phyloP scores from a whole-genome alignment of 2,329 filamentous ascomycete genomes.

The Beauveria rudraprayagi region DNA sequence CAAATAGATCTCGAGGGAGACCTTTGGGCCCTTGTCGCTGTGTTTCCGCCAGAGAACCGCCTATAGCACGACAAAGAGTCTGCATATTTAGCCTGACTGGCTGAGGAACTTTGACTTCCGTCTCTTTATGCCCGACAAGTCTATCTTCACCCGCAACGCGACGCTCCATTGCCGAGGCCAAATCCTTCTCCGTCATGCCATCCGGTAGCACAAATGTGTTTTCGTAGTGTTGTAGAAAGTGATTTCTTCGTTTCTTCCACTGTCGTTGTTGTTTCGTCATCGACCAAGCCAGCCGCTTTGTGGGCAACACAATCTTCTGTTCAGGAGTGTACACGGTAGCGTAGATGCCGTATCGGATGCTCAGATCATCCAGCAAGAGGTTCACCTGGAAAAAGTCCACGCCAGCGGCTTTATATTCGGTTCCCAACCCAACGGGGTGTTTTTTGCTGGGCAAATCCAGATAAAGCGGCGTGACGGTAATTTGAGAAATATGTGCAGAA shows the following conservation, averaged over 20 bases:
- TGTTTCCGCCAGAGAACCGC: background rate
- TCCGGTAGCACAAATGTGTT: conserved; percentile 31
- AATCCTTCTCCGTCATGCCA: conserved; percentile 20
- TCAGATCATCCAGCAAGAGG: conserved; percentile 33
- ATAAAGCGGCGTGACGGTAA: conserved; percentile 22
- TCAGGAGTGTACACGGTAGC: conserved; percentile 18
- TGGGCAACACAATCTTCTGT: conserved; percentile 22
- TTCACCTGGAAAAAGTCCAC: conserved; percentile 41
- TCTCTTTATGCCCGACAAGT: conserved; percentile 13
- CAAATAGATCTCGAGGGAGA: conserved; percentile 21
- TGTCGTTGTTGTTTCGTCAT: conserved; percentile 18
- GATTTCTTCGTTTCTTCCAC: conserved; percentile 22
- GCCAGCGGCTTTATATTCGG: conserved; percentile 24
- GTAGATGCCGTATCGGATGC: conserved; percentile 33
- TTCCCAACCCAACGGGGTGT: conserved; percentile 18
- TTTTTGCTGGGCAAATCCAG: conserved; percentile 13
- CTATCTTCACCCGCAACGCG: background rate
- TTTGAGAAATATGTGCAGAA: conserved; percentile 16
- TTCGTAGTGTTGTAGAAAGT: conserved; percentile 22
- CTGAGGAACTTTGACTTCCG: conserved; percentile 2
- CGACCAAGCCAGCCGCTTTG: conserved; percentile 20
- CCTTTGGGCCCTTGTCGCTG: conserved; percentile 15
- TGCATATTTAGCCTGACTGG: conserved; percentile 18
- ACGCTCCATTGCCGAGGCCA: conserved; percentile 11
- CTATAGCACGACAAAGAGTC: conserved; percentile 17